Percentiles rank a stretch among this genome's conserved stretches.
Conservation (phyloP, 2,329 filamentous ascomycete species). For the Aspergillus terreus region DNA sequence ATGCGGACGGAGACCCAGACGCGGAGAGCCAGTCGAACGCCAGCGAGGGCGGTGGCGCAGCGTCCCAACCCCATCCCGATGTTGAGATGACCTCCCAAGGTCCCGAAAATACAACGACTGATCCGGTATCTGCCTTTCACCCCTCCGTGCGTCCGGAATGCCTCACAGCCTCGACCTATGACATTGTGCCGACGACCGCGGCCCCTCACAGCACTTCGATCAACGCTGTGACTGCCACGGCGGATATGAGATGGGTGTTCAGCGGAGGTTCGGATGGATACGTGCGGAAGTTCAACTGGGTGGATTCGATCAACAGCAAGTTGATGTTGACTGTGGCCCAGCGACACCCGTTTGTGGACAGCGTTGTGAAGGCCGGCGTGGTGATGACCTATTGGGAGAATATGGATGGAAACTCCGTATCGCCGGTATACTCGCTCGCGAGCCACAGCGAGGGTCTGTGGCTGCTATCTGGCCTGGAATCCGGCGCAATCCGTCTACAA, state of each 20-base stretch:
- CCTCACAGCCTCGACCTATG: slow-evolving; percentile 77
- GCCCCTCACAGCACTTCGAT: slow-evolving; percentile 94
- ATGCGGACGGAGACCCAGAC: slow-evolving; percentile 33
- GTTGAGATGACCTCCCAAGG: slow-evolving; percentile 47
- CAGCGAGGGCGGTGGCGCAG: slow-evolving; percentile 32
- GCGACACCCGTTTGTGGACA: slow-evolving; percentile 94
- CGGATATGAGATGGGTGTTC: slow-evolving; percentile 92
- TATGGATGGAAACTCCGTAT: slow-evolving; percentile 71
- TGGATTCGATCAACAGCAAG: slow-evolving; percentile 92
- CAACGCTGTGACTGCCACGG: slow-evolving; percentile 86
- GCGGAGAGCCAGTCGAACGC: slow-evolving; percentile 38
- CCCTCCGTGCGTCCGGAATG: slow-evolving; percentile 71
- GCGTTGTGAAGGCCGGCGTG: slow-evolving; percentile 90
- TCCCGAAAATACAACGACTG: slow-evolving; percentile 30
- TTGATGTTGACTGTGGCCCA: slow-evolving; percentile 91
- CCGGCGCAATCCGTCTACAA: slow-evolving; percentile 87
- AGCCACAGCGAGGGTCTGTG: slow-evolving; percentile 87
- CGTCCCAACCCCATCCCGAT: slow-evolving; percentile 45
- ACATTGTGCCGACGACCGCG: slow-evolving; percentile 95
- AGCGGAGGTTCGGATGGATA: slow-evolving; percentile 93
- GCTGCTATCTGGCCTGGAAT: slow-evolving; percentile 86
- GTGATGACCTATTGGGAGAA: slow-evolving; percentile 99
- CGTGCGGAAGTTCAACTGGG: slow-evolving; percentile 94
- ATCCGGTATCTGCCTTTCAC: slow-evolving; percentile 45
- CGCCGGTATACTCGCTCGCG: slow-evolving; percentile 90